phyloP scores from a whole-genome alignment of 1,284 basidiomycete genomes.

The Tausonia pullulans region DNA sequence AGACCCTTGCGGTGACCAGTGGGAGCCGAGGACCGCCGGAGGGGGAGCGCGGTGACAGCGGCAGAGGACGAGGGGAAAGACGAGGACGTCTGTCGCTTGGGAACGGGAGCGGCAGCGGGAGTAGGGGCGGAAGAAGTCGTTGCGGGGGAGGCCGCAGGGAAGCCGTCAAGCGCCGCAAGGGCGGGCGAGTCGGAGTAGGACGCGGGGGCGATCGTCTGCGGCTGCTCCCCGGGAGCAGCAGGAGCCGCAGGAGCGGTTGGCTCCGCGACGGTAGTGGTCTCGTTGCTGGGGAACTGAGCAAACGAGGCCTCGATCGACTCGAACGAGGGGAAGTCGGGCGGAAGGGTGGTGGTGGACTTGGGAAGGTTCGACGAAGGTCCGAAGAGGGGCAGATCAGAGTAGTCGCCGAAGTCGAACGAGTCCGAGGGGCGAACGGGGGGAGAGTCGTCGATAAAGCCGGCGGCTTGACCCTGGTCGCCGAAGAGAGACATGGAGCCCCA shows the following conservation, averaged over 20 bases:
- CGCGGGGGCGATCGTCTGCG: neutral
- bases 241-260: neutral
- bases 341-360: neutral
- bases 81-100: neutral
- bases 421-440: slow-evolving; percentile 7
- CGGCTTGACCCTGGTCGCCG: slow-evolving; percentile 9
- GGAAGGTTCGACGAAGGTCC: neutral
- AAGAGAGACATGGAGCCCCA: slow-evolving; percentile 9
- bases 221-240: neutral
- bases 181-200: neutral
- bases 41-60: neutral
- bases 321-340: neutral
- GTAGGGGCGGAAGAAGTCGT: neutral
- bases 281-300: neutral
- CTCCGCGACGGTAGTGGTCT: neutral
- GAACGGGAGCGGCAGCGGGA: neutral
- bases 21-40: slow-evolving; percentile 21
- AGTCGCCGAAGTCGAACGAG: slow-evolving; percentile 12
- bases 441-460: slow-evolving; percentile 14
- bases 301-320: neutral
- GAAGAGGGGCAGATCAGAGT: slow-evolving; percentile 8
- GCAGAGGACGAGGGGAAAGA: neutral
- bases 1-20: slow-evolving; percentile 44
- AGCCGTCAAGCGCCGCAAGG: neutral
- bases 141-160: neutral